Evolutionary conservation across 2,329 filamentous ascomycete species (phyloP), one percentile per base, ranked within the genome.

Genomic region (Sordariomycetes sp.): DNA sequence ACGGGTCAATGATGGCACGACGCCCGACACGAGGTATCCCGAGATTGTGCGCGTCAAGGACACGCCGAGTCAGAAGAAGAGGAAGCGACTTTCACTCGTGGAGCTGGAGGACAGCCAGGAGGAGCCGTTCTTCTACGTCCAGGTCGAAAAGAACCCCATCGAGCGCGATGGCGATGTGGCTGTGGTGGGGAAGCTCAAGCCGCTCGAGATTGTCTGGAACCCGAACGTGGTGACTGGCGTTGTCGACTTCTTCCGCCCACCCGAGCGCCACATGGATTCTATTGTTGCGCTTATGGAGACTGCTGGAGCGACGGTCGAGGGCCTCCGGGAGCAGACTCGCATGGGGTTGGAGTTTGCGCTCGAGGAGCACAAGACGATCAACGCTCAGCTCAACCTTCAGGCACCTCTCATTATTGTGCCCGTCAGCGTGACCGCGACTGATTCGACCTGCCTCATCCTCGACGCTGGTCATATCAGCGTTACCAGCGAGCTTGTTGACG

Each of bases 41-140:
- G 93, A 99, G 69, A 97, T 99, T 65, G 90, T 99, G 59, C 87
- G 88, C 14, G 91, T 99, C 70, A 99, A 99, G 70, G 91, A 96
- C 70, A 88, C 89, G 0, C 85, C 88, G 55, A 71, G 79, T 59
- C 62, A 65, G 60, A 65, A 76, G 65, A 69, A 71, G 62, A 71
- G 72, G 24, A 79, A 76, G 65, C 72, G 78, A 4, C 64, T 83
- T 46, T 78, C 80, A 0, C 74, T 85, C 48, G 72, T 73, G 3
- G 80, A 85, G 63, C 72, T 85, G 2, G 80, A 83, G 62, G 68
- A 68, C 24, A 69, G 68, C 2, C 72, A 76, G 3, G 74, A 78
- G 34, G 89, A 96, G 62, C 88, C 89, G 0, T 92, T 99, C 75
- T 99, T 99, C 76, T 85, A 91, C 66, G 79, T 99, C 58, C 85